Evolutionary conservation across 768 basidiomycete genomes (phyloP), one percentile per base, ranked within the genome.

Genomic region (Mycena filopes): DNA sequence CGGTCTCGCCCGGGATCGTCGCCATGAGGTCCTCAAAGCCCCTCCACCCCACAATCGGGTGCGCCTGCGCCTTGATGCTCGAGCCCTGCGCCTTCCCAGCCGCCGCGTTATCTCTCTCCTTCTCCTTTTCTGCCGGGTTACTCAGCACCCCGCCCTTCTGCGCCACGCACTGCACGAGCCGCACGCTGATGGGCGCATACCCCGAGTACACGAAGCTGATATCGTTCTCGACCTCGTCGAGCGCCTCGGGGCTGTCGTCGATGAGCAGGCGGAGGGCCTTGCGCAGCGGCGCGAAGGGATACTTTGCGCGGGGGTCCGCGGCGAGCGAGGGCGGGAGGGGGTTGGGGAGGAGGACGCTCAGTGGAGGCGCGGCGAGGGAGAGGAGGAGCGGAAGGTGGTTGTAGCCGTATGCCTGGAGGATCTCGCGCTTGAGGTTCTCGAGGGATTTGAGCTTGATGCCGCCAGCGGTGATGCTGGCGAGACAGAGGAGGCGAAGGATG

Each of bases 131-230:
- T 25, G 84, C 86, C 53, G 92, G 91, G 71, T 93, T 93, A 74
- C 91, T 93, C 42, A 97, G 80, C 48, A 98, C 91, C 5, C 92
- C 91, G 38, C 91, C 92, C 78, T 95, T 98, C 79, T 96, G 95
- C 16, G 93, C 93, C 47, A 94, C 83, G 75, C 96, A 96, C 79
- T 99, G 98, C 3, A 99, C 91, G 11, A 99, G 85, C 36, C 98
- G 88, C 26, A 98, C 78, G 75, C 91, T 94, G 69, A 99, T 88
- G 16, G 98, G 98, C 1, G 98, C 97, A 76, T 95, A 99, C 21
- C 97, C 98, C 1, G 96, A 98, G 79, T 98, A 99, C 38, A 95
- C 93, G 75, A 93, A 99, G 65, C 93, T 91, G 76, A 98, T 94
- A 76, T 99, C 98, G 73, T 94, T 94, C 73, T 98, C 95, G 36